Base-by-base conservation (phyloP, 2,329 filamentous ascomycete species). In the Juglanconis oblonga region DNA sequence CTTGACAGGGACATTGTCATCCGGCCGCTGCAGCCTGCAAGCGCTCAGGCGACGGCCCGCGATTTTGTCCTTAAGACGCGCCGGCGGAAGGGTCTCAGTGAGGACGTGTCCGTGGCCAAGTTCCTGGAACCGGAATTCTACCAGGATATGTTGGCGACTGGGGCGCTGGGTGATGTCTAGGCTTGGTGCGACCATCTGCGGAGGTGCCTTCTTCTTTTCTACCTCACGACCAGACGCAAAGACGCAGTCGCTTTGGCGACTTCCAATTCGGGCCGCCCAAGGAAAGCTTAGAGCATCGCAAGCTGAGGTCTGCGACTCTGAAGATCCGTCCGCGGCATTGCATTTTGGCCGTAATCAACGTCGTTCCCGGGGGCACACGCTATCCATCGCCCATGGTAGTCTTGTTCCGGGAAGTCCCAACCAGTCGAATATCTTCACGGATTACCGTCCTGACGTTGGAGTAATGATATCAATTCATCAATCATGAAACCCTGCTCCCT, bases 41-140 rank as follows among this genome's bases (percentile, higher is more conserved):
- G 84, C 57, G 90, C 91, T 55, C 92, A 96, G 78, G 92, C 91
- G 29, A 96, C 93, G 52, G 95, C 95, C 1, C 83, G 95, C 63
- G 95, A 99, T 74, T 98, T 99, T 75, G 93, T 98, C 57, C 83
- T 98, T 64, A 99, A 99, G 84, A 99, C 95, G 9, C 84, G 95
- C 67, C 81, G 92, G 70, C 85, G 95, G 67, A 99, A 99, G 82
- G 95, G 95, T 1, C 75, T 99, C 64, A 94, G 91, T 64, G 95
- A 98, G 79, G 95, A 98, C 73, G 92, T 98, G 45, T 94, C 90
- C 35, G 92, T 98, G 58, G 92, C 92, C 73, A 97, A 96, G 72
- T 99, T 98, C 77, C 79, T 99, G 65, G 95, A 99, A 79, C 91
- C 92, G 1, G 95, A 98, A 73, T 86, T 98, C 63, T 96, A 96